Conservation (phyloP, 805 yeast species). For the Metschnikowia cerradonensis region DNA sequence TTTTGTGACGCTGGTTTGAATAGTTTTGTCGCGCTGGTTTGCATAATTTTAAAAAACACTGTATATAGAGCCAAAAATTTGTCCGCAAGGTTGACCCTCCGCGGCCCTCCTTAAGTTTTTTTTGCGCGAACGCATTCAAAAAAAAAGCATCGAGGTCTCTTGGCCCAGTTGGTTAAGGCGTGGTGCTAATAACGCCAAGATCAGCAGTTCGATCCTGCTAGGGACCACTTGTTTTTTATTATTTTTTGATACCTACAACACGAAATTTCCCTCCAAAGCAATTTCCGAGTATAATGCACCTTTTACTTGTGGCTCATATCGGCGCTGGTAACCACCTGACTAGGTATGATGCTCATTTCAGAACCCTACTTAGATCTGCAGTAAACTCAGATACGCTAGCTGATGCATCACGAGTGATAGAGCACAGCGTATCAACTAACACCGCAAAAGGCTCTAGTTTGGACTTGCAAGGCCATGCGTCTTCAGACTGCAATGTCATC, state of each 20-base stretch:
- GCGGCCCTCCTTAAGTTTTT: too few species aligned
- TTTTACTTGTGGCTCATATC: constrained; percentile 34
- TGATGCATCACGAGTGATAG: constrained; percentile 25
- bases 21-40: too few species aligned
- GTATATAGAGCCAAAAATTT: too few species aligned
- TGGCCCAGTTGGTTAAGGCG: constrained; percentile 55
- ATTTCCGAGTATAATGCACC: constrained; percentile 4
- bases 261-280: constrained; percentile 31
- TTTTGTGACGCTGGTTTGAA: too few species aligned
- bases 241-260: not conserved
- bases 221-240: constrained; percentile 52
- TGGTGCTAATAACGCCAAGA: constrained; percentile 56
- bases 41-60: too few species aligned
- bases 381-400: constrained; percentile 13
- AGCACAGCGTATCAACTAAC: constrained; percentile 40
- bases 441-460: constrained; percentile 49
- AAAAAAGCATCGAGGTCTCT: constrained; percentile 32
- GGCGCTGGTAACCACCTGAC: constrained; percentile 50
- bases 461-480: constrained; percentile 37
- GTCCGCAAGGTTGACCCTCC: too few species aligned
- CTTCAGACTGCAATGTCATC: constrained; percentile 43
- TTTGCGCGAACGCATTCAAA: too few species aligned
- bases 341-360: constrained; percentile 20
- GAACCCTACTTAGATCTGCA: constrained; percentile 25
- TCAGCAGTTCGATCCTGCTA: constrained; percentile 88